Percentiles rank a stretch among this genome's conserved stretches.
phyloP scores from a whole-genome alignment of 2,329 filamentous ascomycete species.

The Stachybotrys chartarum region DNA sequence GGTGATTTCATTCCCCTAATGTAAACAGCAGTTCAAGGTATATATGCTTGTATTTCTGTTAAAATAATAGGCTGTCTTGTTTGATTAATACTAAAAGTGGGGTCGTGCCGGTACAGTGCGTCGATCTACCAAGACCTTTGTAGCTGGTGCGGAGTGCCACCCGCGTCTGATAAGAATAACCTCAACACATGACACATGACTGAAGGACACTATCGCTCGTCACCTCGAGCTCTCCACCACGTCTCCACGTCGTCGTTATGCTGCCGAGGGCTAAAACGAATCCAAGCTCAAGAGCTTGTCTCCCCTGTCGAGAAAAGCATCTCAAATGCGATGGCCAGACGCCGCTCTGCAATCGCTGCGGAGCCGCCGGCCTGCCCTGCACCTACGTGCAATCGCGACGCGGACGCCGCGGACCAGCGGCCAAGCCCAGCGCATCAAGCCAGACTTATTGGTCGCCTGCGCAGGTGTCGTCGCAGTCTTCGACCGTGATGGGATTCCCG shows the following conservation, averaged over 20 bases:
- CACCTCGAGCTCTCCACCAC: too few relatives aligned
- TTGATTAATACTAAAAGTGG: too few relatives aligned
- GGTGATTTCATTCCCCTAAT: too few relatives aligned
- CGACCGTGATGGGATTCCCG: background rate
- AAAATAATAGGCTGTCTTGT: too few relatives aligned
- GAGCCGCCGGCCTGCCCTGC: background rate
- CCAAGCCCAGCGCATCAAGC: background rate
- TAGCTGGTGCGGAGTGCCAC: too few relatives aligned
- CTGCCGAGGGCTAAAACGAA: background rate
- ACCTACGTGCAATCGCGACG: background rate
- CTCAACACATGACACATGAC: too few relatives aligned
- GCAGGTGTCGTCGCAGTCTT: background rate
- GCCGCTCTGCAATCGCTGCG: background rate
- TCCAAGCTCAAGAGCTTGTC: background rate
- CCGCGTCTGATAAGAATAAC: too few relatives aligned
- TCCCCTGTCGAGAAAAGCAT: background rate
- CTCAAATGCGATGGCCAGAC: background rate
- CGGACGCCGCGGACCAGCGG: background rate
- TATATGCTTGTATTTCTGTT: too few relatives aligned
- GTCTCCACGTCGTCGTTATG: background rate
- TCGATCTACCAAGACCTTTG: too few relatives aligned
- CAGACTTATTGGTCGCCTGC: background rate
- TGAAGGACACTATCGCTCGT: too few relatives aligned
- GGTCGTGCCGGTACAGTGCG: too few relatives aligned
- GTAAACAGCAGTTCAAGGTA: too few relatives aligned